Evolutionary conservation across 805 yeast species (phyloP).

Genomic region (Barnettozyma botsteinii): DNA sequence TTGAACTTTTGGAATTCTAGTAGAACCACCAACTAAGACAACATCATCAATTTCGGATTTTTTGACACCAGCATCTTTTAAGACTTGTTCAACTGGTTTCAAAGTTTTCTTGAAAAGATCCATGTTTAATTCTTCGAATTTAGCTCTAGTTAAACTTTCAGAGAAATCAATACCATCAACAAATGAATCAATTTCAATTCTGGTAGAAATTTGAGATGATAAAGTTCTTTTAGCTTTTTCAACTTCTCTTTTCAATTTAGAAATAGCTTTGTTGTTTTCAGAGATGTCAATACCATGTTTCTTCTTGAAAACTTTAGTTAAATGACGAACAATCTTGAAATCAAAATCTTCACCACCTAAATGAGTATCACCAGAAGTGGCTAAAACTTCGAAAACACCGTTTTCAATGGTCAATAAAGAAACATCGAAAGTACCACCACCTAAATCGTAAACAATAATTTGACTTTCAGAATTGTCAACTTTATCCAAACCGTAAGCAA

Average conservation of each 20-base stretch:
- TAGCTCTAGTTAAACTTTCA: conserved; percentile 94
- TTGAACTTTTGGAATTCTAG: conserved; percentile 98
- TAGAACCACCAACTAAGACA: conserved; percentile 97
- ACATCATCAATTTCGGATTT: conserved; percentile 88
- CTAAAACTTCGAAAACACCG: conserved; percentile 89
- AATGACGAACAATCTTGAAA: conserved; percentile 81
- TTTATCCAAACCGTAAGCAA: conserved; percentile 90
- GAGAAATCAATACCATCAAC: conserved; percentile 93
- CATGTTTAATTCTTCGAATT: conserved; percentile 93
- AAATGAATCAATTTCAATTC: conserved; percentile 93
- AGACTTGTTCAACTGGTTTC: conserved; percentile 93
- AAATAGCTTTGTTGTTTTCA: conserved; percentile 77
- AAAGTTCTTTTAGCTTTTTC: conserved; percentile 97
- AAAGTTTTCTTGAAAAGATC: conserved; percentile 91
- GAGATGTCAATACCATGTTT: conserved; percentile 83
- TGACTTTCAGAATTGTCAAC: conserved; percentile 71
- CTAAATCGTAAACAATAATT: conserved; percentile 87
- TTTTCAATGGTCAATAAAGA: conserved; percentile 81
- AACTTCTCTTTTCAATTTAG: conserved; percentile 94
- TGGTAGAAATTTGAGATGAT: conserved; percentile 91
- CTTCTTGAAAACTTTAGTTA: conserved; percentile 84
- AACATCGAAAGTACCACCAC: conserved; percentile 98
- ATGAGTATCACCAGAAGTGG: conserved; percentile 95
- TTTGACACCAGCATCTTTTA: conserved; percentile 86
- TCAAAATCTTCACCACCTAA: conserved; percentile 98